A percentile compares a stretch with the other conserved stretches of the same genome.
Evolutionary conservation across 2,329 filamentous ascomycete genomes (phyloP).

Genomic region (Myriosclerotinia curreyana): DNA sequence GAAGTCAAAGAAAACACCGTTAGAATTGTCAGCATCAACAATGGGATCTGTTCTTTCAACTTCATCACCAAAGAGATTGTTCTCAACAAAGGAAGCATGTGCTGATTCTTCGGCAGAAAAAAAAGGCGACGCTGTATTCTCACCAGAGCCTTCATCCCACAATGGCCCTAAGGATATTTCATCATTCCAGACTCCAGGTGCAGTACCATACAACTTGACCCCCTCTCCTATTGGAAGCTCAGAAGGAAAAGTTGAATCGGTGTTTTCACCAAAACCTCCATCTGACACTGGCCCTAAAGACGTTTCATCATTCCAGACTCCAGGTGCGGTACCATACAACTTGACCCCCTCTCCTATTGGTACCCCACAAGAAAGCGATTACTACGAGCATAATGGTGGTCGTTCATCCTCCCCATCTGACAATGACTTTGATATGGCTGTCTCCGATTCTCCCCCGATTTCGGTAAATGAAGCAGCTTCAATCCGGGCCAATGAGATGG

Average conservation of each 20-base stretch:
- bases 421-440: neutral
- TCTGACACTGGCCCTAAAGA: neutral
- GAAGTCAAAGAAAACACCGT: neutral
- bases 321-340: conserved; percentile 12
- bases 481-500: neutral
- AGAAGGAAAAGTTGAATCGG: too few species aligned
- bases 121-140: neutral
- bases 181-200: conserved; percentile 4
- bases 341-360: neutral
- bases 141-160: too few species aligned
- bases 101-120: neutral
- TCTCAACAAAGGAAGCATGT: neutral
- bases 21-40: neutral
- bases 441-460: neutral
- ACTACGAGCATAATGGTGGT: neutral
- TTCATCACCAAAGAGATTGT: neutral
- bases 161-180: too few species aligned
- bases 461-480: neutral
- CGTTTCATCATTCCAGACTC: neutral
- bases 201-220: conserved; percentile 7
- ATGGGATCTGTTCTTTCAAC: neutral
- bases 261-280: neutral
- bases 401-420: neutral
- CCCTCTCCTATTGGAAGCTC: conserved; percentile 1
- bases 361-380: neutral